Evolutionary conservation across 306 rosid species (phyloP), one percentile per base, ranked within the genome.

Genomic region (Cajanus cajan): DNA sequence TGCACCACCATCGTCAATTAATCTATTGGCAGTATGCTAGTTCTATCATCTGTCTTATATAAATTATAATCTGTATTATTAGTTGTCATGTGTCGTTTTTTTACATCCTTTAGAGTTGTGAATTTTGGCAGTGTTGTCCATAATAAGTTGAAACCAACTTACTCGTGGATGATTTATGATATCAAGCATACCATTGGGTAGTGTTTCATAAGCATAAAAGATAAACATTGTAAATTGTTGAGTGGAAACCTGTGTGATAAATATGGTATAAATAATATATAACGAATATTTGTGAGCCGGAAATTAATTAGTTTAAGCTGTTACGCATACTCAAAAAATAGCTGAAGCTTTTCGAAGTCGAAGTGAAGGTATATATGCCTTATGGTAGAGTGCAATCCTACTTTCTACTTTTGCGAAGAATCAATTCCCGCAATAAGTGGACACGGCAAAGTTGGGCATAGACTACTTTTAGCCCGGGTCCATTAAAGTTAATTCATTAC

Each of bases 391-490:
- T 48, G 63, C 19, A 70, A 58, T 59, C 71, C 62, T 36, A 59
- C 47, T 61, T 40, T 40, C 62, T 36, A 59, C 47, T 61, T 40
- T 40, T 33, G 75, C 54, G 3, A 66, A 61, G 75, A 74, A 78
- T 78, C 85, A 55, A 62, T 76, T 66, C 72, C 72, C 79, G 70
- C 66, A 41, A 68, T 52, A 45, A 66, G 76, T 61, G 85, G 78
- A 54, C 65, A 58, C 14, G 16, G 25, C 67, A 71, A 34, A 36
- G 66, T 11, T 11, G 33, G 28, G 45, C 51, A 67, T 21, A 73
- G 28, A 65, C 4, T 44, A 28, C 79, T 33, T 63, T 64, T 14
- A 2, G 0, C 40, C 19, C 11, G 15, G 54, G 72, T 45, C 62
- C 65, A 75, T 55, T 13, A 12, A 0, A 48, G 22, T 74, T 59